phyloP scores from a whole-genome alignment of 1,139 yeast species.

The Kluyveromyces sp. region DNA sequence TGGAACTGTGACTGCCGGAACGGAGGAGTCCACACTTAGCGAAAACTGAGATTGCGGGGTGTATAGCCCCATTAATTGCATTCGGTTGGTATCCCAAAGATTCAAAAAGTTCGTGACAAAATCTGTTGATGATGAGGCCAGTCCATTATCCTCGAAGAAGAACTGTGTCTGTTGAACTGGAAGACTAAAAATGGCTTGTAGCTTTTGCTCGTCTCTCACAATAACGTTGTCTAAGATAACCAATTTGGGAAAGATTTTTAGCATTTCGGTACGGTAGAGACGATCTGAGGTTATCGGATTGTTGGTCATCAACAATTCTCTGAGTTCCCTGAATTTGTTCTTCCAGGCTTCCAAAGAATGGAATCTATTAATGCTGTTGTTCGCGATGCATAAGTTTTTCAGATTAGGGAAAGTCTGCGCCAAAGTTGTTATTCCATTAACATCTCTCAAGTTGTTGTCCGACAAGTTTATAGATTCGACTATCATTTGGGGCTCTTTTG shows the following conservation, averaged over 20 bases:
- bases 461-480: slow-evolving; percentile 77
- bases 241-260: slow-evolving; percentile 69
- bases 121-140: slow-evolving; percentile 62
- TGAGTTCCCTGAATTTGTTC: slow-evolving; percentile 60
- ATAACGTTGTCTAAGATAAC: slow-evolving; percentile 71
- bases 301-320: slow-evolving; percentile 69
- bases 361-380: slow-evolving; percentile 57
- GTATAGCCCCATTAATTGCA: slow-evolving; percentile 63
- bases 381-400: slow-evolving; percentile 70
- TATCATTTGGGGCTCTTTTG: slow-evolving; percentile 35
- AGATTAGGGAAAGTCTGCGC: slow-evolving; percentile 70
- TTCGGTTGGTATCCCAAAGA: slow-evolving; percentile 75
- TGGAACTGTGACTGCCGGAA: slow-evolving; percentile 40
- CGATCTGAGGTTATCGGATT: slow-evolving; percentile 63
- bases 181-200: slow-evolving; percentile 45
- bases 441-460: slow-evolving; percentile 58
- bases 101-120: slow-evolving; percentile 70
- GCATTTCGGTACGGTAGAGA: slow-evolving; percentile 53
- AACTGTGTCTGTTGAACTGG: slow-evolving; percentile 48
- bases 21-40: slow-evolving; percentile 45
- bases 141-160: slow-evolving; percentile 76
- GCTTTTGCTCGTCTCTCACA: slow-evolving; percentile 63
- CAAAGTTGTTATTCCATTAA: slow-evolving; percentile 55
- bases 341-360: slow-evolving; percentile 69
- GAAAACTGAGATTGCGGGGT: slow-evolving; percentile 84